phyloP scores from a whole-genome alignment of 257 asterid species.

The Solanum sitiens region DNA sequence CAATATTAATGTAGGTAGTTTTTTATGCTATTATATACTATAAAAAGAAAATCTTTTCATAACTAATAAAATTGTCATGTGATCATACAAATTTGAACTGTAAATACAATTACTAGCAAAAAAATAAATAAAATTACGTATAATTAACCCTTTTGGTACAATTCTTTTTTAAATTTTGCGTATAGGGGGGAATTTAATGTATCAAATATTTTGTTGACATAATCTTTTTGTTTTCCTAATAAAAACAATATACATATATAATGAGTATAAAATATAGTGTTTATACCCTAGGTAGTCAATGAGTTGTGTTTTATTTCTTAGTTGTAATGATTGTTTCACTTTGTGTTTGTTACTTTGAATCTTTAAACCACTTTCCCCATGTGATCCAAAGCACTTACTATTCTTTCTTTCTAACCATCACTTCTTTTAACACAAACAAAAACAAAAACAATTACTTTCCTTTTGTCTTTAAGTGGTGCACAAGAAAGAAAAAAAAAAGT shows the following conservation, averaged over 20 bases:
- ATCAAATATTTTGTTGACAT: neutral
- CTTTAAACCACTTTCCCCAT: neutral
- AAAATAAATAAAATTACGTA: neutral
- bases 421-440: neutral
- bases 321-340: neutral
- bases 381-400: neutral
- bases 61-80: no score
- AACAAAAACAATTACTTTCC: neutral
- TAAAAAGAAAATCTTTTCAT: no score
- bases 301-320: neutral
- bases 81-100: no score
- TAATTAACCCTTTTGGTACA: fast-evolving
- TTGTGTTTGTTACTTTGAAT: neutral
- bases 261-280: neutral
- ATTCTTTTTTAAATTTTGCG: fast-evolving
- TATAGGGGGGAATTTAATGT: fast-evolving
- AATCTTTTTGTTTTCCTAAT: neutral
- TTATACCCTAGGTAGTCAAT: neutral
- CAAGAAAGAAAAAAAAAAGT: neutral
- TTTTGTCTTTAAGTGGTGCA: neutral
- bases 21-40: no score
- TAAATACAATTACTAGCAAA: neutral
- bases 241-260: neutral
- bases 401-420: neutral
- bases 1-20: neutral